Evolutionary conservation across 352 stramenopile species (phyloP).

Genomic region (Pythium biforme): DNA sequence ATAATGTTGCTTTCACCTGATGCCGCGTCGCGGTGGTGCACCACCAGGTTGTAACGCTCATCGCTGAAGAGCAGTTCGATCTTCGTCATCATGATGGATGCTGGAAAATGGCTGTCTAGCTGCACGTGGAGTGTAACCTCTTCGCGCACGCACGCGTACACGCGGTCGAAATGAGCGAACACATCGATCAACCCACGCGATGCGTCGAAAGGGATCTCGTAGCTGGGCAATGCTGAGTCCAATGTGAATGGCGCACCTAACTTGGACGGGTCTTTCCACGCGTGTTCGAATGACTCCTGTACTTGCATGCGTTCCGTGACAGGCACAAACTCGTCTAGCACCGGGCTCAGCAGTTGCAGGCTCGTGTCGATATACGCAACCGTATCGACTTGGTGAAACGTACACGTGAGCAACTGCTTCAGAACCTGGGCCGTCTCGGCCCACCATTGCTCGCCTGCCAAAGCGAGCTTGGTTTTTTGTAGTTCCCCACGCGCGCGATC

Average conservation of each 20-base stretch:
- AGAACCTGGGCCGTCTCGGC: constrained; percentile 70
- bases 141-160: constrained; percentile 69
- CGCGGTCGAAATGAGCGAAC: constrained; percentile 54
- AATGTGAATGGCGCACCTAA: constrained; percentile 42
- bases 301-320: constrained; percentile 48
- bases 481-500: constrained; percentile 63
- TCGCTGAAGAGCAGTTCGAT: constrained; percentile 76
- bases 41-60: constrained; percentile 63
- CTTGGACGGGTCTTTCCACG: constrained; percentile 50
- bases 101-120: constrained; percentile 59
- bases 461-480: constrained; percentile 61
- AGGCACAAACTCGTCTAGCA: constrained; percentile 70
- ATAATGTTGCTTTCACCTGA: not conserved
- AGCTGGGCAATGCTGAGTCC: constrained; percentile 35
- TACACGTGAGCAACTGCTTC: constrained; percentile 72
- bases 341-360: constrained; percentile 73
- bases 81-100: constrained; percentile 50
- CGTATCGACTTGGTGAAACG: constrained; percentile 69
- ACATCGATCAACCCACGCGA: constrained; percentile 52
- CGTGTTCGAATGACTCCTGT: constrained; percentile 59
- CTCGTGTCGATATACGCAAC: constrained; percentile 74
- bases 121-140: constrained; percentile 48
- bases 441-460: constrained; percentile 72
- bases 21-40: constrained; percentile 38
- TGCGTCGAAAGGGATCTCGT: constrained; percentile 53